Percentiles rank a stretch among this genome's conserved stretches.
phyloP scores from a whole-genome alignment of 108 stramenopile genomes.

The Schizochytrium sp. region DNA sequence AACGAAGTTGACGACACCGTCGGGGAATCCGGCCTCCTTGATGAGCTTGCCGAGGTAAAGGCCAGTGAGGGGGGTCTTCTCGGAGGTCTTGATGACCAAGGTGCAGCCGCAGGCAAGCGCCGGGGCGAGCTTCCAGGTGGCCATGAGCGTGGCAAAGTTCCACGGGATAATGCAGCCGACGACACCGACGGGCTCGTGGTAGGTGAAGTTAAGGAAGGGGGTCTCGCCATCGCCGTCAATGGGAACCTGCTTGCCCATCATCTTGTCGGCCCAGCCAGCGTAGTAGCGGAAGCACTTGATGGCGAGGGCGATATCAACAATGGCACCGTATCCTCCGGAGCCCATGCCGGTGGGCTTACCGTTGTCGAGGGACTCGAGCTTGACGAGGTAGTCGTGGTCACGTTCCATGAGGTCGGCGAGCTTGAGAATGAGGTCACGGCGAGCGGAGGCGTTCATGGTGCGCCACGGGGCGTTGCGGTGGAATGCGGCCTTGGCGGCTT shows the following conservation, averaged over 20 bases:
- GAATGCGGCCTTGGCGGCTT: slow-evolving; percentile 64
- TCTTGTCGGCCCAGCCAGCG: slow-evolving; percentile 79
- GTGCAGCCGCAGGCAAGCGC: slow-evolving; percentile 88
- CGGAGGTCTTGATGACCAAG: slow-evolving; percentile 93
- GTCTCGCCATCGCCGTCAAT: slow-evolving; percentile 57
- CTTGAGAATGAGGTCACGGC: slow-evolving; percentile 56
- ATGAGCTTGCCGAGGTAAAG: slow-evolving; percentile 78
- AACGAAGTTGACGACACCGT: slow-evolving; percentile 86
- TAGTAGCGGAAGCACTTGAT: slow-evolving; percentile 74
- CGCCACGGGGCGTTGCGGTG: slow-evolving; percentile 61
- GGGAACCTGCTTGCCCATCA: slow-evolving; percentile 69
- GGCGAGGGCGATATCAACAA: slow-evolving; percentile 71
- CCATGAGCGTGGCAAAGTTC: slow-evolving; percentile 89
- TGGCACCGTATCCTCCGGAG: slow-evolving; percentile 8
- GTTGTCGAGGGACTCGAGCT: slow-evolving; percentile 77
- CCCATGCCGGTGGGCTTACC: slow-evolving; percentile 77
- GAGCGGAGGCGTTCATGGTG: slow-evolving; percentile 34
- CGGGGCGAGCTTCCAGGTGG: slow-evolving; percentile 86
- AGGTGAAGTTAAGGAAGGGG: slow-evolving; percentile 59
- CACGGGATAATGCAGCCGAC: slow-evolving; percentile 85
- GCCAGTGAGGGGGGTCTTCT: slow-evolving; percentile 87
- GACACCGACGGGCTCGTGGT: slow-evolving; percentile 85
- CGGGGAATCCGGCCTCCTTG: slow-evolving; percentile 85
- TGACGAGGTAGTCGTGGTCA: slow-evolving; percentile 64
- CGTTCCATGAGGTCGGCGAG: slow-evolving; percentile 67